A percentile compares a stretch with the other conserved stretches of the same genome.
Conservation (phyloP, 192 early-diverging fungal species). For the Coemansia sp. region DNA sequence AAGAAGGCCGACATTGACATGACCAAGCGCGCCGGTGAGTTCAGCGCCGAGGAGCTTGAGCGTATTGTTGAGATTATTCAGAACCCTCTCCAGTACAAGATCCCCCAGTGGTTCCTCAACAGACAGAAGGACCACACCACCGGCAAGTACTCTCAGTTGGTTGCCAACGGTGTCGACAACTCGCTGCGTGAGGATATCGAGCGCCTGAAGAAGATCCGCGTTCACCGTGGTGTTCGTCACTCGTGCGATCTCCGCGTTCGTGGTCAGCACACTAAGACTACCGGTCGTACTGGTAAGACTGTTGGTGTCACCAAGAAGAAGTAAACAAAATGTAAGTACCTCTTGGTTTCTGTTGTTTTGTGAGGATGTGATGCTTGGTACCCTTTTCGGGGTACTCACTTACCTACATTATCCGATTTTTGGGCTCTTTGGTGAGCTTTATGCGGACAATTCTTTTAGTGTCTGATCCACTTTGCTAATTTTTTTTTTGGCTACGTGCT, state of each 20-base stretch:
- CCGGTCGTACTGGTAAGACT: constrained; percentile 91
- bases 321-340: constrained; percentile 52
- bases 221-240: constrained; percentile 99
- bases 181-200: constrained; percentile 98
- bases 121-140: constrained; percentile 97
- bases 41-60: constrained; percentile 96
- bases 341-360: not conserved
- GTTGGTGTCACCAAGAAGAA: constrained; percentile 99
- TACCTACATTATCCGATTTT: constrained; percentile 14
- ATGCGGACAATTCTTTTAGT: constrained; percentile 8
- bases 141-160: constrained; percentile 92
- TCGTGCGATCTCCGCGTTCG: constrained; percentile 97
- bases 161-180: constrained; percentile 94
- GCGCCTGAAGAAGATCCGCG: constrained; percentile 98
- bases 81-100: constrained; percentile 99
- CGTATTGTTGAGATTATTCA: constrained; percentile 98
- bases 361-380: constrained; percentile 7
- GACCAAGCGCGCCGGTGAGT: constrained; percentile 97
- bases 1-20: constrained; percentile 99
- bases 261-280: constrained; percentile 99
- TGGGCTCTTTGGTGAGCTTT: constrained; percentile 1
- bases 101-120: constrained; percentile 99
- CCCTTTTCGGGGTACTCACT: not conserved
- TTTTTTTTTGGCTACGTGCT: not conserved
- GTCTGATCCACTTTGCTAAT: constrained; percentile 9